phyloP scores from a whole-genome alignment of 352 stramenopile genomes.

The Blastocystis sp. region DNA sequence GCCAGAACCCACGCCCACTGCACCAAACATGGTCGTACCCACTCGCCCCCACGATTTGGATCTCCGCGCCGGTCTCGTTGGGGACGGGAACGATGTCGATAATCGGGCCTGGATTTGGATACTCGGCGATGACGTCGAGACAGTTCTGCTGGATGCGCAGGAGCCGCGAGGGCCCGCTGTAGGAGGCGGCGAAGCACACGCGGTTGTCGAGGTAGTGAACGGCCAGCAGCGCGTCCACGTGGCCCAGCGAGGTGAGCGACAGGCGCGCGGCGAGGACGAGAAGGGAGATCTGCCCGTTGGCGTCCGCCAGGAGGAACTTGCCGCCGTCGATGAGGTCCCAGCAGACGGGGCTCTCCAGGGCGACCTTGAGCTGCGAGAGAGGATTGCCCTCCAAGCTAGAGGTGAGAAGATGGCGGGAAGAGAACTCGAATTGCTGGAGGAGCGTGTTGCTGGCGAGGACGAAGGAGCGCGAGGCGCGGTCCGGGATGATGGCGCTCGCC shows the following conservation, averaged over 20 bases:
- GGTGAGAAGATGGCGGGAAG: neutral
- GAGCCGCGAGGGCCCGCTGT: slow-evolving; percentile 16
- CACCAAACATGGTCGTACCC: neutral
- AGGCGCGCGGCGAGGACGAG: neutral
- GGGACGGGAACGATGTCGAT: slow-evolving; percentile 36
- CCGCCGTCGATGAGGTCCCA: slow-evolving; percentile 36
- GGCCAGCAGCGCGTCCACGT: neutral
- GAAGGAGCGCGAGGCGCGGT: neutral
- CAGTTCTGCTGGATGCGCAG: slow-evolving; percentile 12
- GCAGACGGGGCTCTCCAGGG: neutral
- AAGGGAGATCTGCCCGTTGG: neutral
- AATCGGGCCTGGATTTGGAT: slow-evolving; percentile 12
- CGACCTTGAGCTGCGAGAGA: neutral
- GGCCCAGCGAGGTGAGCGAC: slow-evolving; percentile 7
- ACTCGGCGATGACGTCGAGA: slow-evolving; percentile 8
- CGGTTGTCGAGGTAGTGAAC: slow-evolving; percentile 60
- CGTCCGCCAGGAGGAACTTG: slow-evolving; percentile 52
- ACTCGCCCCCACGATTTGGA: neutral
- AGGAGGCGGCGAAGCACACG: slow-evolving; percentile 17
- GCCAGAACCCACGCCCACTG: neutral
- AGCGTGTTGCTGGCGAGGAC: slow-evolving; percentile 20
- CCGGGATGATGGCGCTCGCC: slow-evolving; percentile 7
- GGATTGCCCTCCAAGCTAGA: neutral
- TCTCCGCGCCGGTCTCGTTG: neutral
- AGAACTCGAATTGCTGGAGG: neutral